Percentiles rank a stretch among this genome's conserved stretches.
Evolutionary conservation across 352 stramenopile genomes (phyloP).

Genomic region (Pythium plurisporium): DNA sequence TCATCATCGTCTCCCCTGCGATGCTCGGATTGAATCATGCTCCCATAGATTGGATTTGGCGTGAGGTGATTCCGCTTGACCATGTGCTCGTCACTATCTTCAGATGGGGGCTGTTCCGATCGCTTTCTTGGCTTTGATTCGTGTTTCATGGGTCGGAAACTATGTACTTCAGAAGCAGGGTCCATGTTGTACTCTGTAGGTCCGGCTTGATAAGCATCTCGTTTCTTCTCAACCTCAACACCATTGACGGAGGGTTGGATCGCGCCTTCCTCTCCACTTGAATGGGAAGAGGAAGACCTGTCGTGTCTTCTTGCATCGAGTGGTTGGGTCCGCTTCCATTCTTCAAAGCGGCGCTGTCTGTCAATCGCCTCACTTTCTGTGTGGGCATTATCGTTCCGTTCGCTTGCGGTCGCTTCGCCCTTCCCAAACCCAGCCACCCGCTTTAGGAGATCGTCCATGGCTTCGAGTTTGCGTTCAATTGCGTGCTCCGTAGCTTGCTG

Average conservation of each 20-base stretch:
- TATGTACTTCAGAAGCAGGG: no score
- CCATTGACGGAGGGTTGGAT: background rate
- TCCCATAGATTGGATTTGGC: no score
- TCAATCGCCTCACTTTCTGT: background rate
- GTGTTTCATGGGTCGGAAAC: no score
- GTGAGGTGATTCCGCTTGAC: no score
- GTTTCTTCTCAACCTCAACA: background rate
- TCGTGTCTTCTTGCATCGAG: background rate
- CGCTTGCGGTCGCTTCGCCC: background rate
- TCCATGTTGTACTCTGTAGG: no score
- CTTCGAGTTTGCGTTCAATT: conserved; percentile 10
- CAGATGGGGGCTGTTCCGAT: no score
- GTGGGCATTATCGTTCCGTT: background rate
- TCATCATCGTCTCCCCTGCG: no score
- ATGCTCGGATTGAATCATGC: no score
- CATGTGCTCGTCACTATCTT: no score
- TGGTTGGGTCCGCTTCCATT: background rate
- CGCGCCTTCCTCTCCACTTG: background rate
- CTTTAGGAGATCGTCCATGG: conserved; percentile 16
- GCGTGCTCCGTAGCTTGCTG: background rate
- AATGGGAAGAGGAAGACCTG: background rate
- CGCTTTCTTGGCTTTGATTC: no score
- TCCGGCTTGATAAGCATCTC: background rate
- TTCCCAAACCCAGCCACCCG: conserved; percentile 1
- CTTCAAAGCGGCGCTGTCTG: background rate